Evolutionary conservation across 257 asterid species (phyloP), one percentile per base, ranked within the genome.

Genomic region (Nemophila menziesii): DNA sequence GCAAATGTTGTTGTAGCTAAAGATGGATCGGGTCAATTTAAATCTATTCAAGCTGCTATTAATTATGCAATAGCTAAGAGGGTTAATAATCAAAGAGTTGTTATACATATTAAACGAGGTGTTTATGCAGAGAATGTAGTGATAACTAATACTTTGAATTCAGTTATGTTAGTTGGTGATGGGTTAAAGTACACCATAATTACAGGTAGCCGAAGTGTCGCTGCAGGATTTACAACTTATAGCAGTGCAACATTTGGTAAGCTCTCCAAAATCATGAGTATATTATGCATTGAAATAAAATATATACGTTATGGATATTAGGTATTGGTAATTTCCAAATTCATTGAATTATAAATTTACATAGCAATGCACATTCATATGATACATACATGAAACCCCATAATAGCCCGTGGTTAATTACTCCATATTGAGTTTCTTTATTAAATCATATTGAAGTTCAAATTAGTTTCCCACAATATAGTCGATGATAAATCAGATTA

Each of bases 161-260:
- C 64, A 10, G 77, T 86, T 33, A 72, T 58, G 93, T 22, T 86
- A 64, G 54, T 82, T 11, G 96, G 96, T 3, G 96, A 79, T 16
- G 96, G 96, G 2, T 48, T 71, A 51, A 65, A 62, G 50, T 26
- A 65, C 12, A 86, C 96, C 0, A 52, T 77, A 1, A 82, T 86
- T 51, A 76, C 90, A 9, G 82, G 84, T 20, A 68, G 66, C 47
- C 78, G 86, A 23, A 86, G 94, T 48, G 79, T 60, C 26, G 44
- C 78, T 12, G 67, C 43, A 2, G 92, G 94, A 6, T 86, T 49
- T 67, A 82, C 90, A 0, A 86, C 96, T 1, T 86, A 74, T 49
- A 74, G 94, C 60, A 60, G 74, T 41, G 94, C 96, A 17, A 82
- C 96, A 17, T 58, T 86, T 34, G 96, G 96, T 82, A 55, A 52